Evolutionary conservation across 345 rosid genomes (phyloP).

Genomic region (Lepidium didymum): DNA sequence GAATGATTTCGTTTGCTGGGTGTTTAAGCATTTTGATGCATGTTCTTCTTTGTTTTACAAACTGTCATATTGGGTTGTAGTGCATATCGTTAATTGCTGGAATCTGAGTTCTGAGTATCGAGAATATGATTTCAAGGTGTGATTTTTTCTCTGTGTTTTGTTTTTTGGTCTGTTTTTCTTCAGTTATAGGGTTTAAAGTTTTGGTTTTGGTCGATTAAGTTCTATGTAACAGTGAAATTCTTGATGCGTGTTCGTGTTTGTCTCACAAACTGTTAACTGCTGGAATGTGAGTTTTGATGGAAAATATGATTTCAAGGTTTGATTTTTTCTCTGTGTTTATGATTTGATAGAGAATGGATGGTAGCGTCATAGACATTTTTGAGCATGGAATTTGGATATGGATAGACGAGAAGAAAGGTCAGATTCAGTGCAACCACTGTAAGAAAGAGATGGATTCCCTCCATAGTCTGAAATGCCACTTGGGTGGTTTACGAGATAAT

Average conservation of each 20-base stretch:
- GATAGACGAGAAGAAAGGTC: constrained; percentile 13
- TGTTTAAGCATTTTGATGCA: neutral
- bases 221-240: neutral
- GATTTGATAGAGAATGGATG: neutral
- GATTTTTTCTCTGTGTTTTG: neutral
- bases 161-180: neutral
- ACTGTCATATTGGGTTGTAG: neutral
- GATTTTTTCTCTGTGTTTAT: neutral
- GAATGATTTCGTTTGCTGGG: neutral
- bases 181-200: neutral
- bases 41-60: neutral
- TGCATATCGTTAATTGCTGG: neutral
- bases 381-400: constrained; percentile 32
- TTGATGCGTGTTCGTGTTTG: neutral
- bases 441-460: constrained; percentile 27
- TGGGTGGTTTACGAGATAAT: constrained; percentile 41
- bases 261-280: neutral
- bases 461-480: constrained; percentile 37
- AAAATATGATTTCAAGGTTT: neutral
- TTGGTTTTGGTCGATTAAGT: neutral
- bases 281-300: neutral
- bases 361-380: constrained; percentile 9
- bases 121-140: neutral
- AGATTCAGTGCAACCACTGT: constrained; percentile 49
- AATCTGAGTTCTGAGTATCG: neutral